These are phyloP conservation scores for Dictyostelium purpureum DNA, from an alignment of 78 protist species.

Conservation along the genomic window DNA sequence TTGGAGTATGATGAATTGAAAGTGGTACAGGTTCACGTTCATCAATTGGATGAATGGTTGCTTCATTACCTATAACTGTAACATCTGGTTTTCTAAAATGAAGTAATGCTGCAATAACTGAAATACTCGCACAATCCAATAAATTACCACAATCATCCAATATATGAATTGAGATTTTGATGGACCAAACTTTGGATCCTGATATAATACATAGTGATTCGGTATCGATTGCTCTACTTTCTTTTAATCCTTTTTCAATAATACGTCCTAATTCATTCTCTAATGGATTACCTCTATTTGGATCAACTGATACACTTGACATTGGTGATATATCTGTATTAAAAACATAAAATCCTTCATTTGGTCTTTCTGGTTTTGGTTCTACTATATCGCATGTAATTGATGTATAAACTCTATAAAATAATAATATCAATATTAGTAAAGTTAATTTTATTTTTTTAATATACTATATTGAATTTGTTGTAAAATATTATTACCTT, in stretches of 20 bases:
- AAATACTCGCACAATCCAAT: conserved; percentile 78
- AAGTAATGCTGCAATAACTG: conserved; percentile 83
- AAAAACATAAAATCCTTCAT: conserved; percentile 88
- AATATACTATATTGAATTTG: background rate
- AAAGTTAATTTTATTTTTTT: background rate
- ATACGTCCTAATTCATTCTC: conserved; percentile 81
- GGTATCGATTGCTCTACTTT: conserved; percentile 88
- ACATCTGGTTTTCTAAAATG: conserved; percentile 89
- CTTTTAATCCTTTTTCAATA: conserved; percentile 84
- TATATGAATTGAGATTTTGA: conserved; percentile 49
- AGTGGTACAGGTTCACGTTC: conserved; percentile 92
- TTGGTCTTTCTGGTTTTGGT: conserved; percentile 90
- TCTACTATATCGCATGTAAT: conserved; percentile 83
- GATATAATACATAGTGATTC: conserved; percentile 90
- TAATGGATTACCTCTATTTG: background rate
- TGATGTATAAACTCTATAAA: conserved; percentile 55
- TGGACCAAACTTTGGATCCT: conserved; percentile 68
- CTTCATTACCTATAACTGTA: conserved; percentile 80
- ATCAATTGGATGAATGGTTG: conserved; percentile 78
- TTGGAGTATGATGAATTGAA: conserved; percentile 89
- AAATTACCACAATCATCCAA: conserved; percentile 90
- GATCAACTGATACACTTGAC: conserved; percentile 64
- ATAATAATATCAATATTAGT: background rate
- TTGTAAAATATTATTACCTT: conserved; percentile 6
- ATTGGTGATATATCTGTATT: conserved; percentile 78